Evolutionary conservation across 2,329 filamentous ascomycete species (phyloP).

Genomic region (Pseudogymnoascus sp.): DNA sequence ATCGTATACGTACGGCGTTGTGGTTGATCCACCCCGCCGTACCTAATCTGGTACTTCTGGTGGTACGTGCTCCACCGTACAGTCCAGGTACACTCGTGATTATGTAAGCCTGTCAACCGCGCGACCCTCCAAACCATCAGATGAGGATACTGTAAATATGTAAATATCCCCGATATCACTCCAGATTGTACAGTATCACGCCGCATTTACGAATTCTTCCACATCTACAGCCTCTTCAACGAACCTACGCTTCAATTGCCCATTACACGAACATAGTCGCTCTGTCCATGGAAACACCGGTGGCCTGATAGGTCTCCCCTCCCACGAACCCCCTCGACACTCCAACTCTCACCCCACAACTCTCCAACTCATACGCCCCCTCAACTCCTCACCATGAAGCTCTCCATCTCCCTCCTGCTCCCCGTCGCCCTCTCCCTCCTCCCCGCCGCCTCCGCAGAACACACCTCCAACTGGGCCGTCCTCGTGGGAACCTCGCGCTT

Average conservation of each 20-base stretch:
- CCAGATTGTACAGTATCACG: background rate
- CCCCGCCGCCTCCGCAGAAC: conserved; percentile 46
- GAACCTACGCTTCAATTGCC: background rate
- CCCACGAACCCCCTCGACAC: background rate
- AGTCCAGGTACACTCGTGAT: background rate
- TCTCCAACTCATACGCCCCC: background rate
- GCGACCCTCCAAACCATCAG: background rate
- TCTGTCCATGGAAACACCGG: background rate
- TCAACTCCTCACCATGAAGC: conserved; percentile 38
- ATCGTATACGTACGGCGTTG: background rate
- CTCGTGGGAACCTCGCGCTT: conserved; percentile 97
- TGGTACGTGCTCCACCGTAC: background rate
- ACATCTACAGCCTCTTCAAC: background rate
- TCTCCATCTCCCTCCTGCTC: conserved; percentile 40
- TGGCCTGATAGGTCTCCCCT: background rate
- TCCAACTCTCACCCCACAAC: background rate
- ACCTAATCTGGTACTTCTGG: background rate
- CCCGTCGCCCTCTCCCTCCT: conserved; percentile 37
- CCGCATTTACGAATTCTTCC: background rate
- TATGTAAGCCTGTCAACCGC: background rate
- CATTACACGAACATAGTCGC: background rate
- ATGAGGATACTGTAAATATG: background rate
- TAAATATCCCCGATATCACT: background rate
- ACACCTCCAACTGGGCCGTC: conserved; percentile 98
- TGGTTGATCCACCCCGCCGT: conserved; percentile 2